Evolutionary conservation across 2,329 filamentous ascomycete species (phyloP), one percentile per base, ranked within the genome.

Genomic region (Penicillium sp.): DNA sequence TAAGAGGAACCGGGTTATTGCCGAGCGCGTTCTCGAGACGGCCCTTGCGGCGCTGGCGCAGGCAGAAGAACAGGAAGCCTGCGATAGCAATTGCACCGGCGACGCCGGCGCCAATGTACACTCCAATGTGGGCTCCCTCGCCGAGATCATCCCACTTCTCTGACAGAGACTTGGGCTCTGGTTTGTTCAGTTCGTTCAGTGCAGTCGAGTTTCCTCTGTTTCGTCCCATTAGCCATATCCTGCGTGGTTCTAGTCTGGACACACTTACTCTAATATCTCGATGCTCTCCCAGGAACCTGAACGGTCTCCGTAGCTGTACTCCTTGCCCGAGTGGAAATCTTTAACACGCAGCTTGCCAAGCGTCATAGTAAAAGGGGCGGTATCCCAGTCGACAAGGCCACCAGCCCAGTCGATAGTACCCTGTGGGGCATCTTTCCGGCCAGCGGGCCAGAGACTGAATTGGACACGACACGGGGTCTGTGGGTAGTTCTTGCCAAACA

Each of bases 401-500:
- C 84, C 84, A 39, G 84, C 84, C 84, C 84, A 88, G 28, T 80
- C 71, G 38, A 84, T 78, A 0, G 80, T 84, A 12, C 70, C 70
- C 3, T 53, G 4, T 3, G 57, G 42, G 15, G 71, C 65, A 3
- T 50, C 51, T 7, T 65, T 51, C 47, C 70, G 67, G 49, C 85
- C 85, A 46, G 82, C 84, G 32, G 81, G 78, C 83, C 84, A 87
- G 53, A 79, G 77, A 52, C 85, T 84, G 37, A 87, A 68, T 67
- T 83, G 84, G 60, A 88, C 67, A 66, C 83, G 81, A 77, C 84
- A 83, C 41, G 85, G 85, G 3, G 84, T 86, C 72, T 88, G 84
- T 32, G 85, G 85, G 71, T 80, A 88, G 56, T 77, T 76, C 49
- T 70, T 67, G 47, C 77, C 80, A 37, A 72, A 43, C 26, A 61